Evolutionary conservation across 2,329 filamentous ascomycete genomes (phyloP), one percentile per base, ranked within the genome.

Genomic region (Aciculosporium take): DNA sequence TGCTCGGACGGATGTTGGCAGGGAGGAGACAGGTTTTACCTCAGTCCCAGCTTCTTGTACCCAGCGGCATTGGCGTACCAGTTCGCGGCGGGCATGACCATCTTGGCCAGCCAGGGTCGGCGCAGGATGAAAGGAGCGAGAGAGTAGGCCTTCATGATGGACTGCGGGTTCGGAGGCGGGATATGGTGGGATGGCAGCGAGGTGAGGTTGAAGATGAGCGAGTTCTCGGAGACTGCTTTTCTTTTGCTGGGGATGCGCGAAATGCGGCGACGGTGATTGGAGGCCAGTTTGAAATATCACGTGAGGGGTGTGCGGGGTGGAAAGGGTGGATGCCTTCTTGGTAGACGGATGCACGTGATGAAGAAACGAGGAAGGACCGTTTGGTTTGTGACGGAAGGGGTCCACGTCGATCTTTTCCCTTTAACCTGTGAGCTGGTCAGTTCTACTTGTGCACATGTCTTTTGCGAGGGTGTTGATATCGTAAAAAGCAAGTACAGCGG

Each of bases 31-130:
- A 13, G 18, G 20, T 15, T 39, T 39, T 81, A 94, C 87, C 74
- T 84, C 67, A 95, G 73, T 58, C 89, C 89, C 58, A 95, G 73
- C 76, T 89, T 78, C 67, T 87, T 82, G 76, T 95, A 94, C 61
- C 89, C 89, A 55, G 88, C 75, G 56, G 86, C 82, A 61, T 89
- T 81, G 67, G 69, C 68, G 71, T 96, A 96, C 86, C 86, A 94
- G 58, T 79, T 75, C 65, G 88, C 76, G 51, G 94, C 61, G 51
- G 91, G 91, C 70, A 70, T 76, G 64, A 96, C 68, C 68, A 82
- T 46, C 49, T 60, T 79, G 65, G 71, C 69, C 59, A 96, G 77
- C 84, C 84, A 94, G 53, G 89, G 88, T 58, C 87, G 80, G 72
- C 82, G 82, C 61, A 78, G 60, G 60, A 95, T 76, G 60, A 78